A percentile compares a stretch with the other conserved stretches of the same genome.
Conservation (phyloP, 345 rosid species). For the Sisymbrium altissimum region DNA sequence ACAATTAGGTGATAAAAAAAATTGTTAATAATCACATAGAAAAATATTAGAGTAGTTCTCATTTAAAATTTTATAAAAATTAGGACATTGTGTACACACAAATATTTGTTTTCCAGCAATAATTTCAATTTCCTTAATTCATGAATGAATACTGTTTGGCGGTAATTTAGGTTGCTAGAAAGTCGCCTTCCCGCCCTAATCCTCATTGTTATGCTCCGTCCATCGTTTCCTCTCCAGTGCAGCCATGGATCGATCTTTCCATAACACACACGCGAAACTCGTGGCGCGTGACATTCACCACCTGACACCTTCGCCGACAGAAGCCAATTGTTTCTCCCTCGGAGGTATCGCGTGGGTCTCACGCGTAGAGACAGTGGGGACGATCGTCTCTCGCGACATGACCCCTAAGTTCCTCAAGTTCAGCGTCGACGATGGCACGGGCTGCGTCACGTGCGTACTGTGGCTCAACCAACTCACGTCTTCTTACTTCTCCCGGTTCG, state of each 20-base stretch:
- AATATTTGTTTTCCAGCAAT: neutral
- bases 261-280: constrained; percentile 55
- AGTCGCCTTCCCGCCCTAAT: neutral
- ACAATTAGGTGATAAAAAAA: neutral
- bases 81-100: neutral
- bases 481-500: constrained; percentile 46
- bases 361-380: constrained; percentile 62
- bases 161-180: neutral
- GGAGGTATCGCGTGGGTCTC: constrained; percentile 40
- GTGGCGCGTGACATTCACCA: constrained; percentile 50
- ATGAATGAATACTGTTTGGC: neutral
- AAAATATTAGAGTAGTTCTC: neutral
- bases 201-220: neutral
- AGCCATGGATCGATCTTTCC: constrained; percentile 40
- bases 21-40: no score
- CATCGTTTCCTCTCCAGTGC: neutral
- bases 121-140: neutral
- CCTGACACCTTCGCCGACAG: constrained; percentile 38
- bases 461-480: constrained; percentile 80
- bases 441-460: constrained; percentile 58
- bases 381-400: constrained; percentile 48
- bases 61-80: neutral
- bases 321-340: constrained; percentile 37
- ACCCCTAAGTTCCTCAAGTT: constrained; percentile 68
- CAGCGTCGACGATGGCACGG: constrained; percentile 65